Evolutionary conservation across 176 grass and related monocot species (phyloP), one percentile per base, ranked within the genome.

Genomic region (Juncus inflexus): DNA sequence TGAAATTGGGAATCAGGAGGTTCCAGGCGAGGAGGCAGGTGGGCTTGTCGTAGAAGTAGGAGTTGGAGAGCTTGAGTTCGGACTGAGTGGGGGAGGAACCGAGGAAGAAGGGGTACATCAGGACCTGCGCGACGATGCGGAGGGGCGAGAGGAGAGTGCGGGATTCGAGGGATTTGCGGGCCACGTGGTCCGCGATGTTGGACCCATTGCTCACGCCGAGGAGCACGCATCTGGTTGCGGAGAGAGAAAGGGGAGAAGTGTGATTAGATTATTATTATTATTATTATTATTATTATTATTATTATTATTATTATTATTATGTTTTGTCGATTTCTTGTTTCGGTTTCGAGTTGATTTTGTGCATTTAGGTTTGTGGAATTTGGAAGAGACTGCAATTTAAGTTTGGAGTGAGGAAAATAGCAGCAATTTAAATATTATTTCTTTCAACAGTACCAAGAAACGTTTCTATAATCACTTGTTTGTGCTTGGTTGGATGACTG

Each of bases 21-120:
- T 88, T 88, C 81, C 81, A 89, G 15, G 85, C 85, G 4, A 83
- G 53, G 72, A 89, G 61, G 65, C 80, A 84, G 45, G 49, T 66
- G 43, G 80, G 45, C 63, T 88, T 88, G 77, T 88, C 85, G 15
- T 83, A 88, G 63, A 88, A 88, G 49, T 88, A 89, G 15, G 81
- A 89, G 77, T 89, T 89, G 12, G 85, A 76, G 67, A 89, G 60
- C 68, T 89, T 89, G 49, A 89, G 12, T 84, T 89, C 85, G 3
- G 85, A 89, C 69, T 57, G 85, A 42, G 85, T 89, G 19, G 77
- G 85, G 42, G 58, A 43, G 12, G 45, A 80, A 61, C 85, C 85
- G 9, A 89, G 77, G 77, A 89, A 89, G 68, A 89, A 89, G 9
- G 85, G 85, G 62, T 89, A 89, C 85, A 89, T 89, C 61, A 89